phyloP scores from a whole-genome alignment of 345 rosid species.

The Arabidopsis arenosa region DNA sequence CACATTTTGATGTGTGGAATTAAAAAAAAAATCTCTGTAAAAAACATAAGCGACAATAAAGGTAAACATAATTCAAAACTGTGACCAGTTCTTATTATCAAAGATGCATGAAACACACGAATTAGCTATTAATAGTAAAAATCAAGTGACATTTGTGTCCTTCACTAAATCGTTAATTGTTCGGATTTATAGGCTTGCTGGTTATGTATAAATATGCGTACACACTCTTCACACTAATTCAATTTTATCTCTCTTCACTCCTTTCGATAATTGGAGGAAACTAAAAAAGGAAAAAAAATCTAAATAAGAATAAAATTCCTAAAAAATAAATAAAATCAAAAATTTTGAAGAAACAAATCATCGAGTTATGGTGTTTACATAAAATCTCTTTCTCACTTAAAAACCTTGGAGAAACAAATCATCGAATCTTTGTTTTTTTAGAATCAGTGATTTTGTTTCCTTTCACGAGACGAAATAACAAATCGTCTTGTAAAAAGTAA shows the following conservation, averaged over 20 bases:
- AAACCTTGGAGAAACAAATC: slow-evolving; percentile 26
- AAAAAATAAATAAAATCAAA: background rate
- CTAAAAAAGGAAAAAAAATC: slow-evolving; percentile 31
- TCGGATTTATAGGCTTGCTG: background rate
- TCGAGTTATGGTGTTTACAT: background rate
- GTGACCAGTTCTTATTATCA: background rate
- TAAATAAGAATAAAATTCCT: slow-evolving; percentile 9
- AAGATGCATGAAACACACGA: background rate
- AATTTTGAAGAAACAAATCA: slow-evolving; percentile 13
- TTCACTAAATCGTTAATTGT: background rate
- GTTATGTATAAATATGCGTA: slow-evolving; percentile 26
- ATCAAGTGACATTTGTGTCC: background rate
- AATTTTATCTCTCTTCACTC: slow-evolving; percentile 2
- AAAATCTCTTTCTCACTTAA: slow-evolving; percentile 4
- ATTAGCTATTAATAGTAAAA: too few species aligned
- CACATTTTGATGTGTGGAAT: background rate
- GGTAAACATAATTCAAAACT: background rate
- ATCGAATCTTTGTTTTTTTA: background rate
- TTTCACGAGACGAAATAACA: background rate
- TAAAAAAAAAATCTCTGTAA: background rate
- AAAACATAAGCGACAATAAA: background rate
- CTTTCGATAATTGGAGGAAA: background rate
- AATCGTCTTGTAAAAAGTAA: slow-evolving; percentile 17
- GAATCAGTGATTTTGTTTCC: background rate
- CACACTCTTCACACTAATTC: slow-evolving; percentile 6